Base-by-base conservation (phyloP, 441 rosid species). In the Populus tomentosa region DNA sequence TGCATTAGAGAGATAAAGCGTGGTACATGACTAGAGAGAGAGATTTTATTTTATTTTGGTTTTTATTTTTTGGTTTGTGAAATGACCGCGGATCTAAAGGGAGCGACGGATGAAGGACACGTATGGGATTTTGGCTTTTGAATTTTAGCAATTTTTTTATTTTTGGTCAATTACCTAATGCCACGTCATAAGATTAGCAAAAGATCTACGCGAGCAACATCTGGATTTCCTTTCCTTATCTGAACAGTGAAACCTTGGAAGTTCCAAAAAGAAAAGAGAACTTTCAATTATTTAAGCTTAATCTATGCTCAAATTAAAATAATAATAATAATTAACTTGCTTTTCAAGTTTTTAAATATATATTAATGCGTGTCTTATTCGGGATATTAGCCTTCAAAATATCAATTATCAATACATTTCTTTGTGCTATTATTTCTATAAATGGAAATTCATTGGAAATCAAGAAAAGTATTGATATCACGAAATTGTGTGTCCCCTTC, bases 31-130 rank as follows among this genome's bases (percentile, higher is more conserved):
- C 32, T 30, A 30, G 32, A 3, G 23, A 28, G 64, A 65, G 65
- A 46, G 70, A 67, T 67, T 70, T 71, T 28, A n/a, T 59, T 38
- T 28, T 28, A 33, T 67, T 28, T 28, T 28, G 30, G 30, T 28
- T 28, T 28, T 28, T 28, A 3, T 68, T 70, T 78, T 73, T 83
- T 79, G 76, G 73, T 71, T 76, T 62, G 71, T 50, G 33, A 81
- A 84, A 67, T 38, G 76, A 61, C 82, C 75, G 84, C 89, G 87
- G 85, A 86, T 86, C 89, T 85, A 68, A 76, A 74, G 85, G 87
- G 40, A 72, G 75, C 75, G 75, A 62, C 72, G 72, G 66, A 16
- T 26, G 63, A 24, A 4, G 62, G 80, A 67, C 87, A 84, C 89
- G 82, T 81, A 63, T 14, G 23, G 23, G 14, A 32, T 36, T 66